Conservation (phyloP, 2,329 filamentous ascomycete species). For the Neonectria sp. region DNA sequence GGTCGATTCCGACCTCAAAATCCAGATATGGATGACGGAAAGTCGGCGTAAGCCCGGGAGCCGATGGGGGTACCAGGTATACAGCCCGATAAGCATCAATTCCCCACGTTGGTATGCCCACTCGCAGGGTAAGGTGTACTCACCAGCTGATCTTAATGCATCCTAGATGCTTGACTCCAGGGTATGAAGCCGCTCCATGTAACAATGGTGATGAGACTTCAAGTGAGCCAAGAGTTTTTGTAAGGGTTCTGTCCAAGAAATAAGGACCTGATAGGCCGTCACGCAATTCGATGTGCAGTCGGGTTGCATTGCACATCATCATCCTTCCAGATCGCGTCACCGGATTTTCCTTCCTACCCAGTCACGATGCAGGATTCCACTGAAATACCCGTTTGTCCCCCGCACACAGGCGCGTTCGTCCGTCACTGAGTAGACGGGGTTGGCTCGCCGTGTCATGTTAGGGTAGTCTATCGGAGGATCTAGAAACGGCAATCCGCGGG, state of each 20-base stretch:
- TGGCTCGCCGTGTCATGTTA: background rate
- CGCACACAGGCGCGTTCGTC: background rate
- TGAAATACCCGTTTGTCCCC: background rate
- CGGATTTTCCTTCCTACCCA: background rate
- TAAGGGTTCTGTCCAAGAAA: slow-evolving; percentile 1
- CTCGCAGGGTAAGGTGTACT: slow-evolving; percentile 10
- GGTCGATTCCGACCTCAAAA: background rate
- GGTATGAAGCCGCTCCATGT: slow-evolving; percentile 1
- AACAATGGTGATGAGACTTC: slow-evolving; percentile 14
- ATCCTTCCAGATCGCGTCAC: slow-evolving; percentile 25
- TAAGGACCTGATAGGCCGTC: slow-evolving; percentile 16
- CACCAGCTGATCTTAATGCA: slow-evolving; percentile 9
- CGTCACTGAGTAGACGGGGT: background rate
- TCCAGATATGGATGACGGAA: background rate
- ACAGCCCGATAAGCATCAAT: background rate
- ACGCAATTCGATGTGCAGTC: slow-evolving; percentile 16
- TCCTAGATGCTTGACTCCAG: background rate
- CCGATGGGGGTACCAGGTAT: background rate
- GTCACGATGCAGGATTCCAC: background rate
- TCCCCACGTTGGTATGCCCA: slow-evolving; percentile 3
- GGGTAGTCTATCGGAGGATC: background rate
- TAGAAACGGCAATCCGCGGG: background rate
- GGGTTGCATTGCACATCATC: slow-evolving; percentile 22
- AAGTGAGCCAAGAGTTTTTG: slow-evolving; percentile 5
- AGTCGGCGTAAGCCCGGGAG: background rate